A percentile compares a stretch with the other conserved stretches of the same genome.
Evolutionary conservation across 257 asterid genomes (phyloP).

Genomic region (Ocimum tenuiflorum): DNA sequence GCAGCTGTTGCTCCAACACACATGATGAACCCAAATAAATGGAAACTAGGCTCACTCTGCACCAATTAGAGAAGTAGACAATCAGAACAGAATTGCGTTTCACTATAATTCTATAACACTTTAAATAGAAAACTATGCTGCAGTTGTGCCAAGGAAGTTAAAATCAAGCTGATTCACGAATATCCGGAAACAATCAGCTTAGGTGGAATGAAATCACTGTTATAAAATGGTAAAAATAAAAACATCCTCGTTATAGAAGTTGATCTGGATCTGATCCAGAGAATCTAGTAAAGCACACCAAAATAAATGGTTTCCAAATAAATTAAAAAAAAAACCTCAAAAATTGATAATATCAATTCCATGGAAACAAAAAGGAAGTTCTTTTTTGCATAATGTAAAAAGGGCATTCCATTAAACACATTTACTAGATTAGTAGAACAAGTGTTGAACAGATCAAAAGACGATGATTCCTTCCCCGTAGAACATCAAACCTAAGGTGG

Average conservation of each 20-base stretch:
- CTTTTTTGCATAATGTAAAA: not conserved
- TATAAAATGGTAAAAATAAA: not conserved
- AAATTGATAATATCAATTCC: not conserved
- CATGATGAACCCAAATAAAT: constrained; percentile 75
- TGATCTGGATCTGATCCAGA: not conserved
- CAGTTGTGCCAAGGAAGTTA: not conserved
- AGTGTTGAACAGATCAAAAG: not conserved
- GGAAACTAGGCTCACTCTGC: constrained; percentile 89
- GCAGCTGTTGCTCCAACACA: constrained; percentile 89
- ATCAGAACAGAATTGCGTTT: not conserved
- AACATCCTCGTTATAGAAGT: not conserved
- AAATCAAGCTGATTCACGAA: too few relatives aligned
- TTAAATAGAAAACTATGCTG: not conserved
- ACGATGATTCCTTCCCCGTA: not conserved
- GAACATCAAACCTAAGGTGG: not conserved
- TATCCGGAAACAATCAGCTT: too few relatives aligned
- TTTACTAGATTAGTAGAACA: not conserved
- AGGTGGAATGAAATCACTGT: not conserved
- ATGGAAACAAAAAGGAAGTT: not conserved
- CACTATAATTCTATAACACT: not conserved
- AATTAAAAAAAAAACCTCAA: not conserved
- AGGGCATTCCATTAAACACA: not conserved
- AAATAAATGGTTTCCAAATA: not conserved
- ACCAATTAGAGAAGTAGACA: constrained; percentile 12
- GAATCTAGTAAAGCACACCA: not conserved